Evolutionary conservation across 495 filamentous ascomycete species (phyloP), one percentile per base, ranked within the genome.

Genomic region (Baudoinia panamericana): DNA sequence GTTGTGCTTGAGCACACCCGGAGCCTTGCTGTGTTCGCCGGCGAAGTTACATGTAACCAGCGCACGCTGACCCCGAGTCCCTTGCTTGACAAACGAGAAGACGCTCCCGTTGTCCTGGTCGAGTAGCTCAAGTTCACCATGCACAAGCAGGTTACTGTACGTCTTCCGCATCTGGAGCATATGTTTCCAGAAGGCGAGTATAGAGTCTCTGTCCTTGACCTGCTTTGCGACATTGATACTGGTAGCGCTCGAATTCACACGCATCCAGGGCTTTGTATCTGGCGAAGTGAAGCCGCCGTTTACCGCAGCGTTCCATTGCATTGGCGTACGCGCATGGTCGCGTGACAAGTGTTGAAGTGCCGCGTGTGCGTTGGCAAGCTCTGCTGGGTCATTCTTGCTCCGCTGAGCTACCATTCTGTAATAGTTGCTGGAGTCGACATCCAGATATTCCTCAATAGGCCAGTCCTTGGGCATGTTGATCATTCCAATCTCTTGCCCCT

Each of bases 271-370:
- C 41, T 65, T 68, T 15, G 63, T 68, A 11, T 57, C 61, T 3
- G 13, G n/a, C 9, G 12, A 4, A 1, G 64, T 58, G 36, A 79
- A 79, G 4, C 77, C 77, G 0, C 62, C 71, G 43, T 80, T 66
- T 0, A 53, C 46, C 0, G 59, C 57, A 3, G 41, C 54, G 45
- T 69, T 58, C 76, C 75, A 82, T 36, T 74, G 73, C 65, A 81
- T 73, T 0, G 76, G 76, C 9, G 68, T 55, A 7, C 76, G 62
- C 2, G 73, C 65, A 46, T 82, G 65, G 43, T 82, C 77, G n/a
- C 76, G 51, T 55, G 71, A 50, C 39, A 71, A 36, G 54, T 73
- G 57, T 51, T 82, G 53, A 61, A 81, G 53, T 52, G 65, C 48
- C 56, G 71, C 38, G 68, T 82, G 45, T 78, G 87, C 48, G 76